These are phyloP conservation scores for Dactylis glomerata DNA, from an alignment of 176 grass and related monocot species.

Conservation along the genomic window DNA sequence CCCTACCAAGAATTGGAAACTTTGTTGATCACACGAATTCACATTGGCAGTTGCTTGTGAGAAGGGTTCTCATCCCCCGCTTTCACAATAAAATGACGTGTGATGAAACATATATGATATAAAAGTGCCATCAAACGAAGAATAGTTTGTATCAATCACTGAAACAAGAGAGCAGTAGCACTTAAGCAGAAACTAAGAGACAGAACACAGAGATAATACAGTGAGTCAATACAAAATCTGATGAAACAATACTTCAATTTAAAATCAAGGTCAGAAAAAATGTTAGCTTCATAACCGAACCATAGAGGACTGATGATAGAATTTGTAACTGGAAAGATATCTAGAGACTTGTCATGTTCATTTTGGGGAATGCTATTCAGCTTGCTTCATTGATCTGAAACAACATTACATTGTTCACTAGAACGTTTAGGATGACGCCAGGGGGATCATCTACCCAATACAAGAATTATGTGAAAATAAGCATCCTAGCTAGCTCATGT, in stretches of 20 bases:
- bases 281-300: neutral
- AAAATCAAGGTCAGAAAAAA: neutral
- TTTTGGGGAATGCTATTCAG: too few species aligned
- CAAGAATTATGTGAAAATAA: too few species aligned
- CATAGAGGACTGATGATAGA: too few species aligned
- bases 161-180: neutral
- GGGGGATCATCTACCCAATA: too few species aligned
- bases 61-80: neutral
- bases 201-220: neutral
- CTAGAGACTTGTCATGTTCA: neutral
- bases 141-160: neutral
- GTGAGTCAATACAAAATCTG: neutral
- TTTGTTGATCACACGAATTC: neutral
- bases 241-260: neutral
- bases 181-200: neutral
- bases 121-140: neutral
- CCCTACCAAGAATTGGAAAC: neutral
- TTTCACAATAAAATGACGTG: neutral
- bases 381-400: too few species aligned
- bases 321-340: neutral
- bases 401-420: too few species aligned
- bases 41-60: neutral
- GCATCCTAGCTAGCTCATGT: too few species aligned
- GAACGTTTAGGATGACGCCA: too few species aligned
- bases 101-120: too few species aligned